phyloP scores from a whole-genome alignment of 441 rosid genomes.

The Bocquillonia castaneifolia region DNA sequence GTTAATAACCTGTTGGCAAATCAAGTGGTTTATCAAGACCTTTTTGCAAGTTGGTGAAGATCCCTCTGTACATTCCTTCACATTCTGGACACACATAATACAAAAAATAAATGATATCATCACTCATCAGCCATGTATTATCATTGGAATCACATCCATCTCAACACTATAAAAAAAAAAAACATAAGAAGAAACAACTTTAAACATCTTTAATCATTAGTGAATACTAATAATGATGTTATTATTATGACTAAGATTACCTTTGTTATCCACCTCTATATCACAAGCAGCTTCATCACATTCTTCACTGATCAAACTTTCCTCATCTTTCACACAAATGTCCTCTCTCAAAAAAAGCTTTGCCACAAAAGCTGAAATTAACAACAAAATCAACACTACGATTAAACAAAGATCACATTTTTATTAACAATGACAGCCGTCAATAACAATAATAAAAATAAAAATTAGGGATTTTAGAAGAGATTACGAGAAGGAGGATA shows the following conservation, averaged over 20 bases:
- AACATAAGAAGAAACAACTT: too few species aligned
- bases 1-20: slow-evolving; percentile 33
- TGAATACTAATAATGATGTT: too few species aligned
- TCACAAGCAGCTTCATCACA: slow-evolving; percentile 25
- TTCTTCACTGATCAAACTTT: slow-evolving; percentile 27
- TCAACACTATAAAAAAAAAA: too few species aligned
- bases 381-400: not conserved
- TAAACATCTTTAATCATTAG: slow-evolving; percentile 1
- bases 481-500: slow-evolving; percentile 86
- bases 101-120: not conserved
- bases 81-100: slow-evolving; percentile 19
- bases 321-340: too few species aligned
- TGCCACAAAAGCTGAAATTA: slow-evolving; percentile 58
- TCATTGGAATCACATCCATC: too few species aligned
- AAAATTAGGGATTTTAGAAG: slow-evolving; percentile 17
- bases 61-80: slow-evolving; percentile 29
- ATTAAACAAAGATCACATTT: not conserved
- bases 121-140: too few species aligned
- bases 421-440: not conserved
- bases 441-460: not conserved
- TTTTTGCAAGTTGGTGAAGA: slow-evolving; percentile 30
- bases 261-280: slow-evolving; percentile 28
- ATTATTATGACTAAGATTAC: slow-evolving; percentile 30
- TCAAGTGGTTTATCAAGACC: slow-evolving; percentile 28
- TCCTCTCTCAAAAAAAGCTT: slow-evolving; percentile 54